Percentiles rank a stretch among this genome's conserved stretches.
Evolutionary conservation across 2,329 filamentous ascomycete species (phyloP).

Genomic region (Massarina eburnea): DNA sequence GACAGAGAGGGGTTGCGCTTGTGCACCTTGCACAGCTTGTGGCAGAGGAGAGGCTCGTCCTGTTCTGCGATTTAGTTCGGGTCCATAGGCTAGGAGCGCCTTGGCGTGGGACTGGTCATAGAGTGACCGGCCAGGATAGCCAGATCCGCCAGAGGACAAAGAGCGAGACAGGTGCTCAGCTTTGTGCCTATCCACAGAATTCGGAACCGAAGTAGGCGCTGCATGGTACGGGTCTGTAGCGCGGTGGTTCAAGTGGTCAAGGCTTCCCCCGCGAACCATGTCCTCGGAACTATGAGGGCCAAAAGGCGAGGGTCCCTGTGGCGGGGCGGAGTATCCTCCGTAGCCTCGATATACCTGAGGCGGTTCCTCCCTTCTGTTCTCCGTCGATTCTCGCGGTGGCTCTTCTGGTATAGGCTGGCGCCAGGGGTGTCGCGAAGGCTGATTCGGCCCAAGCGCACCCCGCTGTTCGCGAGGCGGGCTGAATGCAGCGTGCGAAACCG

Average conservation of each 20-base stretch:
- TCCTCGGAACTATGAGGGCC: constrained; percentile 27
- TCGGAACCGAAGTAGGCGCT: constrained; percentile 42
- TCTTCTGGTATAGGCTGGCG: constrained; percentile 30
- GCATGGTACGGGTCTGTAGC: constrained; percentile 43
- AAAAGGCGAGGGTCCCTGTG: constrained; percentile 27
- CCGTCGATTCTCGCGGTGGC: constrained; percentile 25
- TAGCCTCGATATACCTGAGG: constrained; percentile 30
- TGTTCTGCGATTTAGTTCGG: constrained; percentile 76
- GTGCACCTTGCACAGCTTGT: constrained; percentile 90
- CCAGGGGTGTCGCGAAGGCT: constrained; percentile 34
- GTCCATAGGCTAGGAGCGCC: constrained; percentile 70
- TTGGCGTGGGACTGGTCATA: constrained; percentile 57
- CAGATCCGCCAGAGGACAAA: constrained; percentile 33
- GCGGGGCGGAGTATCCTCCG: constrained; percentile 30
- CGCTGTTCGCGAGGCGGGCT: constrained; percentile 38
- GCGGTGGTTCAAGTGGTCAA: constrained; percentile 36
- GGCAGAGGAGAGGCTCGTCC: constrained; percentile 86
- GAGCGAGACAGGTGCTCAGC: constrained; percentile 39
- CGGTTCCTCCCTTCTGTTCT: constrained; percentile 35
- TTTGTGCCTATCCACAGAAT: constrained; percentile 35
- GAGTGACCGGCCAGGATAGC: constrained; percentile 26
- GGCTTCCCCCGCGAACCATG: constrained; percentile 34
- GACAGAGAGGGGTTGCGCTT: constrained; percentile 76
- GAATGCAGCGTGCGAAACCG: constrained; percentile 41
- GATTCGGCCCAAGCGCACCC: constrained; percentile 14